Percentiles rank a stretch among this genome's conserved stretches.
Conservation (phyloP, 495 filamentous ascomycete species). For the Penicillium ucsense region DNA sequence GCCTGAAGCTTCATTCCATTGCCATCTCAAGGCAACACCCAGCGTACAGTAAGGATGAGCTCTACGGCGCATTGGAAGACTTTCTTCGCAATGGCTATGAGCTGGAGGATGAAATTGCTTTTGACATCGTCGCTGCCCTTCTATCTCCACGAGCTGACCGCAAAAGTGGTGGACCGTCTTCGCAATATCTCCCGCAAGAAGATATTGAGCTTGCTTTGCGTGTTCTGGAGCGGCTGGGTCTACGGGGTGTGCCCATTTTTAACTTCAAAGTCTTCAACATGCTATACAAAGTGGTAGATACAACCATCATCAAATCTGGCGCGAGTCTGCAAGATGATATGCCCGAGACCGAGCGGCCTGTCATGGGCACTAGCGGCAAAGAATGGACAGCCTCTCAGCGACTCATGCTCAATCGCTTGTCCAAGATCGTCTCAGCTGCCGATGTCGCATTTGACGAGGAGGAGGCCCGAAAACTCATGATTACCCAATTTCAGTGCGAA, state of each 20-base stretch:
- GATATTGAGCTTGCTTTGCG: slow-evolving; percentile 33
- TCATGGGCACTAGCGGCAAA: not conserved
- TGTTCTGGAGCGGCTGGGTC: slow-evolving; percentile 36
- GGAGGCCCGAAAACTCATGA: slow-evolving; percentile 38
- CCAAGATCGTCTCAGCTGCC: slow-evolving; percentile 24
- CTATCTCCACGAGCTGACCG: slow-evolving; percentile 15
- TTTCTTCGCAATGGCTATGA: slow-evolving; percentile 22
- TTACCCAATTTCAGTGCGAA: slow-evolving; percentile 24
- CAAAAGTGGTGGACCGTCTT: not conserved
- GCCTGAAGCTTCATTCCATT: slow-evolving; percentile 27
- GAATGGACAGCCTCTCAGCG: slow-evolving; percentile 8
- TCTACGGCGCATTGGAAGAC: slow-evolving; percentile 22
- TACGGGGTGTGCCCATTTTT: slow-evolving; percentile 33
- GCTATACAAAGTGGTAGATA: slow-evolving; percentile 27
- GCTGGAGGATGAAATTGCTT: slow-evolving; percentile 25
- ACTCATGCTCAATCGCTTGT: slow-evolving; percentile 9
- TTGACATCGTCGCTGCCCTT: slow-evolving; percentile 28
- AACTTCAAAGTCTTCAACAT: slow-evolving; percentile 34
- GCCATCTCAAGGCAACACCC: slow-evolving; percentile 29
- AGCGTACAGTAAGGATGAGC: slow-evolving; percentile 23
- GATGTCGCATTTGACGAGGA: slow-evolving; percentile 39
- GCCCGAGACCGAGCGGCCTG: not conserved
- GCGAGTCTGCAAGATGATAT: slow-evolving; percentile 1
- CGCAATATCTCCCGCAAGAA: slow-evolving; percentile 10
- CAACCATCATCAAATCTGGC: slow-evolving; percentile 7